Evolutionary conservation across 2,329 filamentous ascomycete species (phyloP).

Genomic region (Cladophialophora psammophila): DNA sequence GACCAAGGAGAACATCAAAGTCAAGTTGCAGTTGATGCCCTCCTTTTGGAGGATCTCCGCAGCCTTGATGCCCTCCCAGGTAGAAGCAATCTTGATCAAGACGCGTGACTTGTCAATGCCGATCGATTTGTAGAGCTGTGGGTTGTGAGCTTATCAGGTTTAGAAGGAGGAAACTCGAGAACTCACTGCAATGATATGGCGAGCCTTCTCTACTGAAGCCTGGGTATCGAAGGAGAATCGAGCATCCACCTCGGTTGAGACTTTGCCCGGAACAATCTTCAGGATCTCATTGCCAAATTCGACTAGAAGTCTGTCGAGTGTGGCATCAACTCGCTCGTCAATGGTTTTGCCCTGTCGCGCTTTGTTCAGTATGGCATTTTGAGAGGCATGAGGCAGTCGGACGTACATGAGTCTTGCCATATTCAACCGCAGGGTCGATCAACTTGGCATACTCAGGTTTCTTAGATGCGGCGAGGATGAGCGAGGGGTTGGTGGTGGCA

Average conservation of each 20-base stretch:
- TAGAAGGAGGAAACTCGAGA: not conserved
- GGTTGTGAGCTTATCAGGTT: not conserved
- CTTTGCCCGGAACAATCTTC: conserved; percentile 95
- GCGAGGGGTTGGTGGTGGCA: conserved; percentile 98
- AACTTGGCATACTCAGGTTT: conserved; percentile 94
- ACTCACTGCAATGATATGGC: conserved; percentile 92
- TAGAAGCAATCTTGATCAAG: conserved; percentile 98
- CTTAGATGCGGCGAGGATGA: conserved; percentile 98
- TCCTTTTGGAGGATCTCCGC: conserved; percentile 95
- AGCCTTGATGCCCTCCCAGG: conserved; percentile 99
- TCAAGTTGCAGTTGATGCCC: conserved; percentile 98
- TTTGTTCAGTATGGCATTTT: conserved; percentile 18
- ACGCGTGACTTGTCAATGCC: conserved; percentile 93
- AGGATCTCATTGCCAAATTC: conserved; percentile 99
- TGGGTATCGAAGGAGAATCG: conserved; percentile 94
- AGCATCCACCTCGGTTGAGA: conserved; percentile 98
- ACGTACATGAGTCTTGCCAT: conserved; percentile 79
- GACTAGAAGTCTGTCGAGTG: conserved; percentile 92
- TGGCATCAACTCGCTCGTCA: conserved; percentile 84
- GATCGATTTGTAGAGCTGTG: conserved; percentile 88
- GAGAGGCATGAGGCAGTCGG: not conserved
- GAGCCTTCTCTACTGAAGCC: conserved; percentile 91
- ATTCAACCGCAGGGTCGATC: conserved; percentile 83
- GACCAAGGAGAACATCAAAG: conserved; percentile 94
- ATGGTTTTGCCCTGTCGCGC: conserved; percentile 61